Evolutionary conservation across 345 rosid genomes (phyloP).

Genomic region (Eucalyptus pauciflora): DNA sequence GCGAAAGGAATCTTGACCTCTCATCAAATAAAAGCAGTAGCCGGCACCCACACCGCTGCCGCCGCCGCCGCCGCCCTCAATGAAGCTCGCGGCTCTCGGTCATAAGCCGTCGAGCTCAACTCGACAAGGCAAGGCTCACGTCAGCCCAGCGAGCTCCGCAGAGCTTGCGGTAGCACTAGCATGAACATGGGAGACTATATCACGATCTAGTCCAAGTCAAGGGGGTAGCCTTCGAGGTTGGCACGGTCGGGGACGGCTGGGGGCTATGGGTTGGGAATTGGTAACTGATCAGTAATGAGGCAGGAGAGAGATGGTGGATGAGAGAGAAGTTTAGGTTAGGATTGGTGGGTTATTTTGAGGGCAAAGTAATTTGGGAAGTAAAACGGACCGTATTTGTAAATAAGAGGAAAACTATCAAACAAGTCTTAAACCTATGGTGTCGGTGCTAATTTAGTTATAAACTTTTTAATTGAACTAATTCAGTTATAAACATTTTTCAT

Average conservation of each 20-base stretch:
- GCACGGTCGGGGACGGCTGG: not conserved
- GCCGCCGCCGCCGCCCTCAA: not conserved
- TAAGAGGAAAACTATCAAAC: too few species aligned
- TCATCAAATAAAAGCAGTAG: not conserved
- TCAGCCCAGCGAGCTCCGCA: not conserved
- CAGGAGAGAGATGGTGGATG: not conserved
- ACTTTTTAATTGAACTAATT: fast-evolving
- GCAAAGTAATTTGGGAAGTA: not conserved
- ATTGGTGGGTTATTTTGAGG: not conserved
- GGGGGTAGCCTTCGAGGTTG: not conserved
- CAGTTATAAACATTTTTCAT: fast-evolving
- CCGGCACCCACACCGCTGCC: not conserved
- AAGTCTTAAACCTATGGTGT: too few species aligned
- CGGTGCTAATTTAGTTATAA: fast-evolving
- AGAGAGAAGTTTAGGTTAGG: not conserved
- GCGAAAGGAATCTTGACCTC: not conserved
- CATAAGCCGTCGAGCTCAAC: not conserved
- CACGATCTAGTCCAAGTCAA: not conserved
- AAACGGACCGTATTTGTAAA: not conserved
- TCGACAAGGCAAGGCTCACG: not conserved
- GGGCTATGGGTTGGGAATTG: not conserved
- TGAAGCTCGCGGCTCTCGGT: not conserved
- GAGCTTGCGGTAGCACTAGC: not conserved
- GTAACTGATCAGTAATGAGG: not conserved
- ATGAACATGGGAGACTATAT: not conserved